Conservation (phyloP, 2,329 filamentous ascomycete species). For the Ophiostoma sp. region DNA sequence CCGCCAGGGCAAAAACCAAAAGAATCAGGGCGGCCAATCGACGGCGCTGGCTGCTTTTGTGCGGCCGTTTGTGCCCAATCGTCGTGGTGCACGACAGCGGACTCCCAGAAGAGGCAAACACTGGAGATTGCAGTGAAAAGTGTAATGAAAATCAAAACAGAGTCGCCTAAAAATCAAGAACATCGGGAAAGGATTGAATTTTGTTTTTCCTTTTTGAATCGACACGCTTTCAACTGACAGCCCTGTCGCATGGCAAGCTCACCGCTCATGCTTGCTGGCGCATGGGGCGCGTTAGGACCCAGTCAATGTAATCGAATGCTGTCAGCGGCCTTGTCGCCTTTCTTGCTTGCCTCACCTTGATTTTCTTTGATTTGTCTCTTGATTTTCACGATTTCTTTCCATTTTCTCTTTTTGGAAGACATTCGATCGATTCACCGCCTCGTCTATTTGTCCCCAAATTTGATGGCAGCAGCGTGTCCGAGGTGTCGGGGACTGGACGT, state of each 20-base stretch:
- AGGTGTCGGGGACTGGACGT: background rate
- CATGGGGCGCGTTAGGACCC: background rate
- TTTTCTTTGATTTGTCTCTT: background rate
- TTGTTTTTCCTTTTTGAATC: background rate
- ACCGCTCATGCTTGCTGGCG: slow-evolving; percentile 7
- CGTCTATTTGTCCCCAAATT: background rate
- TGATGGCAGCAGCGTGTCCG: background rate
- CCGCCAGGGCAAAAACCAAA: background rate
- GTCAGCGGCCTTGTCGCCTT: background rate
- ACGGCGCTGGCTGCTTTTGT: background rate
- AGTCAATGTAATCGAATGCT: background rate
- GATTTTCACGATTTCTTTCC: background rate
- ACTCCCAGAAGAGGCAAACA: background rate
- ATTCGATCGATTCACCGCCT: background rate
- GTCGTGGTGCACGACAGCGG: slow-evolving; percentile 4
- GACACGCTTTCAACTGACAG: background rate
- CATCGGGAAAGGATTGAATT: background rate
- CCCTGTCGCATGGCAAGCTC: background rate
- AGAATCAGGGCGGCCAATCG: slow-evolving; percentile 13
- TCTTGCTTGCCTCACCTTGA: background rate
- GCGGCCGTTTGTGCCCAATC: slow-evolving; percentile 5
- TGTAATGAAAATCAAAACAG: background rate
- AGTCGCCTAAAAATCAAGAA: background rate
- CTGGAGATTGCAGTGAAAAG: background rate
- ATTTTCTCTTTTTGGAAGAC: background rate